These are phyloP conservation scores for Psidium guajava DNA, from an alignment of 345 rosid genomes.

Conservation along the genomic window DNA sequence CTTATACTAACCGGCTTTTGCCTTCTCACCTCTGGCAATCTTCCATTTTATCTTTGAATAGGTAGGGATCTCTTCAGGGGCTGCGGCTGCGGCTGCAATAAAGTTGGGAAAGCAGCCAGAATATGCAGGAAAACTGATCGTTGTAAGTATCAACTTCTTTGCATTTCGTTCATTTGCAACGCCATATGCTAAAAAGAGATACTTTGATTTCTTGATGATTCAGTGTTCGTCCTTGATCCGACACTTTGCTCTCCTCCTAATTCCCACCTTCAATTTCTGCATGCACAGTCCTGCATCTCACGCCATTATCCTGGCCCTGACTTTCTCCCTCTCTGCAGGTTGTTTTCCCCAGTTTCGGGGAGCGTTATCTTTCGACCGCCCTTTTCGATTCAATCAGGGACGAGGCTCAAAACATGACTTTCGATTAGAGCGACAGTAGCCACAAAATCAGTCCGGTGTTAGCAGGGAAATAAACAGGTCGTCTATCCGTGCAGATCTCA, in stretches of 20 bases:
- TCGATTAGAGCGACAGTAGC: conserved; percentile 9
- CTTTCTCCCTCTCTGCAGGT: conserved; percentile 22
- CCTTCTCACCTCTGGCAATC: background rate
- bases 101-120: conserved; percentile 42
- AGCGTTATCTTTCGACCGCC: conserved; percentile 54
- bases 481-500: background rate
- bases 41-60: background rate
- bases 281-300: background rate
- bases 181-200: background rate
- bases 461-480: background rate
- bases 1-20: background rate
- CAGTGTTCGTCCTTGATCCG: background rate
- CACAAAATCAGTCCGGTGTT: background rate
- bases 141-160: conserved; percentile 14
- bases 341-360: conserved; percentile 60
- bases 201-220: background rate
- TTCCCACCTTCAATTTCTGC: background rate
- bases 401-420: conserved; percentile 45
- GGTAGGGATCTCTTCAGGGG: conserved; percentile 59
- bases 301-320: background rate
- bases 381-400: conserved; percentile 45
- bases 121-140: conserved; percentile 40
- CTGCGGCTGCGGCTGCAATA: conserved; percentile 45
- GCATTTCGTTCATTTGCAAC: background rate
- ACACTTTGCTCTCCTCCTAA: background rate